Evolutionary conservation across 2,329 filamentous ascomycete genomes (phyloP).

Genomic region (Claviceps capensis): DNA sequence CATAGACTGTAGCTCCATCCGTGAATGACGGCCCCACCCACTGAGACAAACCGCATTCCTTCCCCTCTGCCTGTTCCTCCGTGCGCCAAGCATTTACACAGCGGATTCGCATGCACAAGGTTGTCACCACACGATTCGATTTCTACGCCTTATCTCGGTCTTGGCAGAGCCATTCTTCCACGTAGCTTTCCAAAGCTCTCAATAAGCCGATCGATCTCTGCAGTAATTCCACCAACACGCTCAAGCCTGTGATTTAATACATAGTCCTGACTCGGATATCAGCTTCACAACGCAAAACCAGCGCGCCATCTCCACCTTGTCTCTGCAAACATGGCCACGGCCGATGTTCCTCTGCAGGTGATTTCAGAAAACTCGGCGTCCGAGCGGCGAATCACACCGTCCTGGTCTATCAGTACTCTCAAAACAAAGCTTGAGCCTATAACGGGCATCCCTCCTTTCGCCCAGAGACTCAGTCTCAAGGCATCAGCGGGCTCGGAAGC

Average conservation of each 20-base stretch:
- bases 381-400: conserved; percentile 81
- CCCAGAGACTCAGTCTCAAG: conserved; percentile 63
- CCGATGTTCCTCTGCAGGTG: conserved; percentile 63
- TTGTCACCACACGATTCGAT: too few relatives aligned
- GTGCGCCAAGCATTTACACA: too few relatives aligned
- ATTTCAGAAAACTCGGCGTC: conserved; percentile 65
- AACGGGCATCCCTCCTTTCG: conserved; percentile 74
- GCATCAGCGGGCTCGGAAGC: conserved; percentile 38
- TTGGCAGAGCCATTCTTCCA: not conserved
- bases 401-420: conserved; percentile 76
- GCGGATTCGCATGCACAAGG: too few relatives aligned
- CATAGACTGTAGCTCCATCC: not conserved
- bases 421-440: conserved; percentile 84
- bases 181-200: not conserved
- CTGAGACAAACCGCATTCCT: not conserved
- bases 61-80: not conserved
- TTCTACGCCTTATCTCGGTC: not conserved
- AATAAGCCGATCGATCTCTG: not conserved
- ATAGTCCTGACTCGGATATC: not conserved
- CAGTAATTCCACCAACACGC: not conserved
- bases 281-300: not conserved
- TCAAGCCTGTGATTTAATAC: not conserved
- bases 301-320: not conserved
- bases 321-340: conserved; percentile 41
- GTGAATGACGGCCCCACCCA: not conserved